phyloP scores from a whole-genome alignment of 352 stramenopile species.

The Phytophthora constricta region DNA sequence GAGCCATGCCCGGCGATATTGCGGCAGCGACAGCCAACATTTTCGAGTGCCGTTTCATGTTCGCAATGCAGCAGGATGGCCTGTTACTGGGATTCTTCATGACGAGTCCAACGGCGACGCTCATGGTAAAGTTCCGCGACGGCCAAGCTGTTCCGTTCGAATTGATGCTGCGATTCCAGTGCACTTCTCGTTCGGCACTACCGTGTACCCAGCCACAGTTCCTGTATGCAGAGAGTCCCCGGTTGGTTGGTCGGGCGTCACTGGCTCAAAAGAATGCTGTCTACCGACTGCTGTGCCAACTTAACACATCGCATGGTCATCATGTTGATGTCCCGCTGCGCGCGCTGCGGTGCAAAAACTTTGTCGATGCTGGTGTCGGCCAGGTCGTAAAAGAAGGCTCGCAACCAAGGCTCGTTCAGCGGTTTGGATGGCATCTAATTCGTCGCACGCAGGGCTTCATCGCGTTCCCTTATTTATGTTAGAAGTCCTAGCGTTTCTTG shows the following conservation, averaged over 20 bases:
- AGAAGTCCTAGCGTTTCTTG: constrained; percentile 14
- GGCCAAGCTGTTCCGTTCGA: constrained; percentile 57
- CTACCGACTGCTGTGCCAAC: constrained; percentile 53
- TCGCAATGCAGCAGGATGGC: constrained; percentile 71
- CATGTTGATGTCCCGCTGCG: constrained; percentile 66
- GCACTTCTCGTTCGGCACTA: constrained; percentile 34
- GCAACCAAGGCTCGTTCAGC: constrained; percentile 31
- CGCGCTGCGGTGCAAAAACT: constrained; percentile 70
- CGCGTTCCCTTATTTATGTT: constrained; percentile 36
- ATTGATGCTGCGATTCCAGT: constrained; percentile 60
- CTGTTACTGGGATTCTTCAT: constrained; percentile 68
- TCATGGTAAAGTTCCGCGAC: constrained; percentile 58
- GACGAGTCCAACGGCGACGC: constrained; percentile 55
- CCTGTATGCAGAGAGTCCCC: constrained; percentile 72
- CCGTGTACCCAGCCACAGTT: constrained; percentile 41
- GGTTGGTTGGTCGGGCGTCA: constrained; percentile 54
- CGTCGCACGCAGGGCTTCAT: constrained; percentile 6
- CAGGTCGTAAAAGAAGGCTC: constrained; percentile 61
- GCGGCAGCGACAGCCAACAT: constrained; percentile 24
- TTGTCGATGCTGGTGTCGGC: constrained; percentile 57
- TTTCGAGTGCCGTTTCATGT: constrained; percentile 69
- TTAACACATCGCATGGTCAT: constrained; percentile 58
- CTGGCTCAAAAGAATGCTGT: constrained; percentile 57
- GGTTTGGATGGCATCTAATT: constrained; percentile 41
- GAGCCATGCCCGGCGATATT: constrained; percentile 6